Percentiles rank a stretch among this genome's conserved stretches.
Evolutionary conservation across 2,329 filamentous ascomycete species (phyloP).

Genomic region (Ophiobolus disseminans): DNA sequence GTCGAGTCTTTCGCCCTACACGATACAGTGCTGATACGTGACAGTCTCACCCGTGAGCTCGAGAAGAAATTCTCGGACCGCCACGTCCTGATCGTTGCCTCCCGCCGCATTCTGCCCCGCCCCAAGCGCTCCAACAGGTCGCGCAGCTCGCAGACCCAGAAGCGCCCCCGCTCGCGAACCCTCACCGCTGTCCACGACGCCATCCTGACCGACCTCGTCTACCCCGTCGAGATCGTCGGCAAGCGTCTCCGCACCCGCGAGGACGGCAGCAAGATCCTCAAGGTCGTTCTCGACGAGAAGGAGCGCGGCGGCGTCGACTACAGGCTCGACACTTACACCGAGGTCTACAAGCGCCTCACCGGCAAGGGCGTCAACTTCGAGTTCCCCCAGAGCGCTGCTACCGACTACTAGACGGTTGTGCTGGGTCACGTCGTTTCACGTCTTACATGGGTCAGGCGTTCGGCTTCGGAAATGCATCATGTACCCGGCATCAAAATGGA

Average conservation of each 20-base stretch:
- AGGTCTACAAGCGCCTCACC: slow-evolving; percentile 98
- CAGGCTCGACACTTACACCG: slow-evolving; percentile 98
- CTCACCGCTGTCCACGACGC: slow-evolving; percentile 98
- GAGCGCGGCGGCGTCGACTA: slow-evolving; percentile 99
- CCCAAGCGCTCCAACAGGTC: slow-evolving; percentile 98
- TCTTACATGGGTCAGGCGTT: slow-evolving; percentile 45
- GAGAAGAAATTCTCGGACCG: slow-evolving; percentile 99
- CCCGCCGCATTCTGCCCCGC: slow-evolving; percentile 97
- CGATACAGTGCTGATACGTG: slow-evolving; percentile 14
- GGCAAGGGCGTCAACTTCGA: slow-evolving; percentile 97
- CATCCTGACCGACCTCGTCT: slow-evolving; percentile 97
- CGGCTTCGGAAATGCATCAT: slow-evolving; percentile 50
- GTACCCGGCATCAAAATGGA: slow-evolving; percentile 49
- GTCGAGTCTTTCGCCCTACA: slow-evolving; percentile 44
- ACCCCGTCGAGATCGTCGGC: slow-evolving; percentile 99
- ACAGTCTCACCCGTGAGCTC: slow-evolving; percentile 97
- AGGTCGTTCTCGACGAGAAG: slow-evolving; percentile 99
- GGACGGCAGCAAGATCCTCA: slow-evolving; percentile 97
- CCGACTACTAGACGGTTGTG: slow-evolving; percentile 77
- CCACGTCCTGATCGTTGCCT: slow-evolving; percentile 98
- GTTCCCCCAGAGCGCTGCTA: slow-evolving; percentile 84
- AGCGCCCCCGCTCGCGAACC: slow-evolving; percentile 96
- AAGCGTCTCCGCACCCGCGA: slow-evolving; percentile 99
- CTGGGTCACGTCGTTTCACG: too few relatives aligned
- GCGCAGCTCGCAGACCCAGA: slow-evolving; percentile 96